Evolutionary conservation across 768 basidiomycete genomes (phyloP).

Genomic region (Myochromella boudieri): DNA sequence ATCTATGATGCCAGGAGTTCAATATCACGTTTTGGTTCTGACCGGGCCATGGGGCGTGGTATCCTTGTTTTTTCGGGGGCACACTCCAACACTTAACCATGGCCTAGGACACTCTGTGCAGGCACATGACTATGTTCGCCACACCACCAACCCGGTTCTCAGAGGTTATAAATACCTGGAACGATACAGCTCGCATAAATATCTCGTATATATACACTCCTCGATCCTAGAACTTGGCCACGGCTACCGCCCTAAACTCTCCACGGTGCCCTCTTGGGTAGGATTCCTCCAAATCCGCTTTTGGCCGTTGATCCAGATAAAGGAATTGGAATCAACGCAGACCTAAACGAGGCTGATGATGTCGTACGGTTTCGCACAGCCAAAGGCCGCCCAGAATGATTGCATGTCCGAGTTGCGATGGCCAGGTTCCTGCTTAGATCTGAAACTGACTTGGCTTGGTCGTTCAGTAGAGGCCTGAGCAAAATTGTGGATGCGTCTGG

Average conservation of each 20-base stretch:
- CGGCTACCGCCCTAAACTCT: no score
- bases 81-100: no score
- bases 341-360: constrained; percentile 6
- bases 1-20: no score
- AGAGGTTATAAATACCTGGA: no score
- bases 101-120: no score
- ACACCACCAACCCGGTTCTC: no score
- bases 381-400: constrained; percentile 13
- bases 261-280: constrained; percentile 18
- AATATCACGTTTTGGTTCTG: no score
- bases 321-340: background rate
- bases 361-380: constrained; percentile 16
- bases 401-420: constrained; percentile 10
- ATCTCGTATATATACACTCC: constrained; percentile 14
- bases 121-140: no score
- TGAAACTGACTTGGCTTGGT: constrained; percentile 5
- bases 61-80: no score
- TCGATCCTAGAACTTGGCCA: background rate
- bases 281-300: background rate
- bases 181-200: constrained; percentile 16
- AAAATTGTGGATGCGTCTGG: background rate
- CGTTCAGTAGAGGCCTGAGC: background rate
- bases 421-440: constrained; percentile 1
- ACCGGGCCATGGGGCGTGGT: no score
- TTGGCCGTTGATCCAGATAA: constrained; percentile 1